phyloP scores from a whole-genome alignment of 257 asterid species.

The Lantana camara region DNA sequence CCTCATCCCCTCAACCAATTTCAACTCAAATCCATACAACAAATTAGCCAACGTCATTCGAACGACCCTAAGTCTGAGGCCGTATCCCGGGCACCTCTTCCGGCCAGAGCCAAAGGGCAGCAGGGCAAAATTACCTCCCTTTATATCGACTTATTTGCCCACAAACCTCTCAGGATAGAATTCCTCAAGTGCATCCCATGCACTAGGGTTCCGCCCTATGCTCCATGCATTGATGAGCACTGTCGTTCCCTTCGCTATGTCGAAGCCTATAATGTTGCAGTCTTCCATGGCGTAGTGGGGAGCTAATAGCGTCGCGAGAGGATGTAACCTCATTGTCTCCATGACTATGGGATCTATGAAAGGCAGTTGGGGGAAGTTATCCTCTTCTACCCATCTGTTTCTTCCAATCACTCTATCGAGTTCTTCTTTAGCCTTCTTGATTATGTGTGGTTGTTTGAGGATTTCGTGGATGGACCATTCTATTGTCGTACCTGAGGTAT shows the following conservation, averaged over 20 bases:
- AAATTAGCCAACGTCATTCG: constrained; percentile 39
- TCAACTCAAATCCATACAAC: constrained; percentile 41
- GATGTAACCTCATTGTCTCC: constrained; percentile 33
- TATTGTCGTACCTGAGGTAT: constrained; percentile 21
- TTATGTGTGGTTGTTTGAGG: no score
- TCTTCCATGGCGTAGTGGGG: constrained; percentile 30
- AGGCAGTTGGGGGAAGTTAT: no score
- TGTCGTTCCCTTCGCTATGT: constrained; percentile 19
- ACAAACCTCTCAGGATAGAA: constrained; percentile 29
- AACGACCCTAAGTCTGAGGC: constrained; percentile 31
- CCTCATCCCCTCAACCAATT: constrained; percentile 28
- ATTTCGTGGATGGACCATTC: no score
- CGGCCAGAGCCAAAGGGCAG: no score
- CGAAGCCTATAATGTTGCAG: constrained; percentile 25
- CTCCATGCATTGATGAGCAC: constrained; percentile 18
- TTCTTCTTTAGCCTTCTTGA: no score
- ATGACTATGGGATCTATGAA: no score
- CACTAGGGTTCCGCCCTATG: constrained; percentile 12
- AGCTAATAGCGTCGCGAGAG: constrained; percentile 13
- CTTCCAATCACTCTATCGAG: no score
- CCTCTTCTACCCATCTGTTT: no score
- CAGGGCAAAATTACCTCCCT: no score
- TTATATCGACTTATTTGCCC: constrained; percentile 9
- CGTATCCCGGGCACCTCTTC: no score
- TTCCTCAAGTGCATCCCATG: neutral